Evolutionary conservation across 2,329 filamentous ascomycete species (phyloP), one percentile per base, ranked within the genome.

Genomic region (Westerdykella aurantiaca): DNA sequence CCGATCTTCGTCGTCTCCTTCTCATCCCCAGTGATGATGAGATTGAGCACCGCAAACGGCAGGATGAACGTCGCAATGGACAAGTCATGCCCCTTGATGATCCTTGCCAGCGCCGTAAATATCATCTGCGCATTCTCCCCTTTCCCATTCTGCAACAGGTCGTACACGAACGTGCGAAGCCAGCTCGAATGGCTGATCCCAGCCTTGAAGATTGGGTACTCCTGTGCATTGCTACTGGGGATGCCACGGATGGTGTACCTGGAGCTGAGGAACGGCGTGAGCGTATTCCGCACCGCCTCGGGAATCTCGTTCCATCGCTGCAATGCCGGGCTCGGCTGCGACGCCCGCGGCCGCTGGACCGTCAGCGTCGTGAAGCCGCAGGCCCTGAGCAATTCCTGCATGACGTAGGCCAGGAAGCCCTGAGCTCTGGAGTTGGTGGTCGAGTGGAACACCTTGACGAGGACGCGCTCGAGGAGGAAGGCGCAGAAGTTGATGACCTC

Each of bases 391-490:
- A 97, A 76, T 57, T 95, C 85, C 66, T 99, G 93, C 82, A 98
- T 96, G 2, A 85, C 87, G 67, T 86, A 98, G 1, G 91, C 91
- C 14, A 99, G 75, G 61, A 94, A 95, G 0, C 89, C 90, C 65
- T 97, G 93, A 5, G 89, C 78, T 51, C 82, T 83, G 2, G 89
- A 86, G 62, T 96, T 94, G 0, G 86, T 93, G 1, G 88, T 86
- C 1, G 91, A 95, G 35, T 95, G 73, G 60, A 98, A 99, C 0
- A 90, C 85, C 48, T 90, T 89, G 21, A 97, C 88, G 10, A 98
- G 73, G 6, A 95, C 85, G 60, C 94, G 79, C 57, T 95, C 85
- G 13, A 99, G 75, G 38, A 95, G 76, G 57, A 90, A 89, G 34
- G 93, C 75, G 6, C 88, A 81, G 66, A 97, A 99, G 49, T 93